phyloP scores from a whole-genome alignment of 768 basidiomycete genomes.

The Boletus bicolor region DNA sequence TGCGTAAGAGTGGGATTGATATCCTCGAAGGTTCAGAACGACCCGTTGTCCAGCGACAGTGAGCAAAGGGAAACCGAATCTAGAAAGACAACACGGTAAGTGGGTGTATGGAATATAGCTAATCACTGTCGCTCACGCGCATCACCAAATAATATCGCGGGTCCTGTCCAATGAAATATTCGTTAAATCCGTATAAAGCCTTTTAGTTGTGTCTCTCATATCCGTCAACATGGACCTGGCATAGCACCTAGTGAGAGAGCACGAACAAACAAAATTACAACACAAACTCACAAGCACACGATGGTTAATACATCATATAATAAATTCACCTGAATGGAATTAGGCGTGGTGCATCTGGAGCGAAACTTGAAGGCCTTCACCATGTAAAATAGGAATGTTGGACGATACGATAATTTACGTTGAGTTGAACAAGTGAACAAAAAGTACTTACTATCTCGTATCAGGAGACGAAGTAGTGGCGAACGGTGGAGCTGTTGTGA shows the following conservation, averaged over 20 bases:
- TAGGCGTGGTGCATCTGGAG: neutral
- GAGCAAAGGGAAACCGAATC: conserved; percentile 13
- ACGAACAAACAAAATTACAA: too few relatives aligned
- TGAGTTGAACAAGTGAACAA: neutral
- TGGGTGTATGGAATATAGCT: too few relatives aligned
- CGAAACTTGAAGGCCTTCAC: neutral
- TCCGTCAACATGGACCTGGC: too few relatives aligned
- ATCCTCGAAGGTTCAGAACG: conserved; percentile 15
- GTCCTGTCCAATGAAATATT: too few relatives aligned
- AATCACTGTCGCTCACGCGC: too few relatives aligned
- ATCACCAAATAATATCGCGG: too few relatives aligned
- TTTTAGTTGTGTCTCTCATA: too few relatives aligned
- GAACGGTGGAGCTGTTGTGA: too few relatives aligned
- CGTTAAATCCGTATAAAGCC: too few relatives aligned
- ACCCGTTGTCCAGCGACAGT: conserved; percentile 15
- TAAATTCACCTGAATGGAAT: neutral
- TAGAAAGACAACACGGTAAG: neutral
- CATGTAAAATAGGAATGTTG: conserved; percentile 3
- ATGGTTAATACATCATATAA: neutral
- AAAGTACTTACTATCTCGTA: conserved; percentile 10
- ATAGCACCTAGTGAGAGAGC: too few relatives aligned
- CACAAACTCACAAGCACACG: conserved; percentile 5
- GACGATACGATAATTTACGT: neutral
- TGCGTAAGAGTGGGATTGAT: neutral
- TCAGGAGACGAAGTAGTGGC: neutral